phyloP scores from a whole-genome alignment of 2,329 filamentous ascomycete genomes.

The Blastomyces parvus region DNA sequence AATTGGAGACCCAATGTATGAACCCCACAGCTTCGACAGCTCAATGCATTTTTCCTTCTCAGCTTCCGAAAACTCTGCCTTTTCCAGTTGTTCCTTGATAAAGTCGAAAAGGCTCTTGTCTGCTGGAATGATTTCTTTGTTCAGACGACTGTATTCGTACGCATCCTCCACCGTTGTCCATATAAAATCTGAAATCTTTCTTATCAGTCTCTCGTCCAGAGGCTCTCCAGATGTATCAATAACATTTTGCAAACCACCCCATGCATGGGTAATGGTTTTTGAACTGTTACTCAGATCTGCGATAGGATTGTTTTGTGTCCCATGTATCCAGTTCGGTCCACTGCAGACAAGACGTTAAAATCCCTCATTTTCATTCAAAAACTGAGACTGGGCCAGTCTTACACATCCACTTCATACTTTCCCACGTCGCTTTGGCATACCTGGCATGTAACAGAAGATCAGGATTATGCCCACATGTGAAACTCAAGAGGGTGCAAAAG shows the following conservation, averaged over 20 bases:
- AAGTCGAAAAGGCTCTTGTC: slow-evolving; percentile 49
- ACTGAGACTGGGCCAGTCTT: slow-evolving; percentile 21
- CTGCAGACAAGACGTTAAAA: slow-evolving; percentile 25
- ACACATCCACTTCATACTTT: slow-evolving; percentile 50
- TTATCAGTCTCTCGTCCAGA: slow-evolving; percentile 27
- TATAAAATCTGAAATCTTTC: slow-evolving; percentile 36
- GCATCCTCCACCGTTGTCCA: slow-evolving; percentile 52
- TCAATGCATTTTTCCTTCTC: slow-evolving; percentile 44
- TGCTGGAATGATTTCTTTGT: slow-evolving; percentile 42
- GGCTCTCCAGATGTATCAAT: slow-evolving; percentile 40
- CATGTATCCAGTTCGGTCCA: slow-evolving; percentile 58
- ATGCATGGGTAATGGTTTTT: slow-evolving; percentile 41
- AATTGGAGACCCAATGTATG: slow-evolving; percentile 53
- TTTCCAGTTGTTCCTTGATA: slow-evolving; percentile 42
- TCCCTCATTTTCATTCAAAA: not conserved
- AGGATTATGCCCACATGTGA: slow-evolving; percentile 16
- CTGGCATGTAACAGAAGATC: slow-evolving; percentile 24
- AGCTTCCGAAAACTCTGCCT: slow-evolving; percentile 28
- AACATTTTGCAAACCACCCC: slow-evolving; percentile 43
- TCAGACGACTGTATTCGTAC: slow-evolving; percentile 49
- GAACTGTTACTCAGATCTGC: slow-evolving; percentile 47
- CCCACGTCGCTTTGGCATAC: slow-evolving; percentile 41
- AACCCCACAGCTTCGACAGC: slow-evolving; percentile 53
- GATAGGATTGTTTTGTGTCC: slow-evolving; percentile 51
- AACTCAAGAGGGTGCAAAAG: not conserved